Base-by-base conservation (phyloP, 192 early-diverging fungal species). In the Lunasporangiospora selenospora region DNA sequence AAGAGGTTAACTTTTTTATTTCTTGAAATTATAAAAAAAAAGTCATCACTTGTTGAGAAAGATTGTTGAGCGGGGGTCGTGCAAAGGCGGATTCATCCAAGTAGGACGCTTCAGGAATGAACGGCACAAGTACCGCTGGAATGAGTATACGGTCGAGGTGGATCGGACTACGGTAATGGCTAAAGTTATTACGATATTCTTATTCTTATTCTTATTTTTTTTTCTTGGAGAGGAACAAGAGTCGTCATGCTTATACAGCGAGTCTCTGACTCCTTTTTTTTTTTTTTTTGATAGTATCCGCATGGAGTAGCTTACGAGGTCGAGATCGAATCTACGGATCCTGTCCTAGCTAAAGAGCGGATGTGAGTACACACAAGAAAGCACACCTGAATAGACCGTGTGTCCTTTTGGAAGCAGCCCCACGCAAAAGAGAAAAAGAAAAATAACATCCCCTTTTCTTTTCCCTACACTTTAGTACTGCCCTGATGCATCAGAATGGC, bases 61-160 rank as follows among this genome's bases (percentile, higher is more conserved):
- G 24, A 73, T 73, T 46, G 60, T 73, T 10, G 54, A 73, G 2
- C 54, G 61, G 16, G 55, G 62, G 15, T 49, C 54, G 37, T 73
- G 69, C 36, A 26, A 29, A 6, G 50, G 63, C 6, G 69, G 69
- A 45, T 73, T 63, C 24, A 43, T 30, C 1, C 60, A 73, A 10
- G 53, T 73, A 61, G 69, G 69, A 23, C 54, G 69, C 27, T 73
- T 73, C 50, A 58, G 43, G 46, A 73, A 73, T 36, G n/a, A 53
- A 2, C 53, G 69, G 16, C 53, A 63, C 61, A 73, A 73, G 23
- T 73, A 53, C 34, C 37, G 34, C 26, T 73, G 69, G 69, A 13
- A 58, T 3, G 69, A 53, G 1, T 73, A 73, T 18, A 30, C 33
- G 3, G 69, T 73, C 2, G 69, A 73, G 29, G 34, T 73, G 11